Conservation (phyloP, 169 alveolate species). For the Cytauxzoon felis region DNA sequence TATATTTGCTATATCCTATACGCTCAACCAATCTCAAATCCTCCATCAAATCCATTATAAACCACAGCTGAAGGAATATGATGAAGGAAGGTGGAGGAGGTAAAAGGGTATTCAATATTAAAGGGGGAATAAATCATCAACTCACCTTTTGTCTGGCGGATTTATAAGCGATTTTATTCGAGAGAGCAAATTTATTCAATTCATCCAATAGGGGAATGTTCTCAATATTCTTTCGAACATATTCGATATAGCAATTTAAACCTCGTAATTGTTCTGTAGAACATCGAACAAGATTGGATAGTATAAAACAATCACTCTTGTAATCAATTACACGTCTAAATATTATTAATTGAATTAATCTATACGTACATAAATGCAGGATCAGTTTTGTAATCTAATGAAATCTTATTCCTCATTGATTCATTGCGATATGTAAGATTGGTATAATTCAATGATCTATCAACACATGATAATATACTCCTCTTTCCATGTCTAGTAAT, state of each 20-base stretch:
- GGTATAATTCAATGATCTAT: slow-evolving; percentile 23
- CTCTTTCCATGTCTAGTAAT: slow-evolving; percentile 39
- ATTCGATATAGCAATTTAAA: slow-evolving; percentile 34
- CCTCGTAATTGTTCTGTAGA: slow-evolving; percentile 45
- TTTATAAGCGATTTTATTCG: slow-evolving; percentile 48
- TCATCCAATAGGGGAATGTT: slow-evolving; percentile 46
- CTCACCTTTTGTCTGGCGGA: slow-evolving; percentile 42
- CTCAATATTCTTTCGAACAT: slow-evolving; percentile 21
- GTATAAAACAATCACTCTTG: slow-evolving; percentile 35
- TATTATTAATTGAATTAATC: background rate
- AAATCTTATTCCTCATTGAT: slow-evolving; percentile 29
- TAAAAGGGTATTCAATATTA: background rate
- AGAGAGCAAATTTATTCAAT: slow-evolving; percentile 38
- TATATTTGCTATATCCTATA: slow-evolving; percentile 14
- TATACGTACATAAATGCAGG: slow-evolving; percentile 42
- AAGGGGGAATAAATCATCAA: background rate
- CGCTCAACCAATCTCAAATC: slow-evolving; percentile 49
- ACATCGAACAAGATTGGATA: slow-evolving; percentile 24
- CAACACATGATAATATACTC: slow-evolving; percentile 24
- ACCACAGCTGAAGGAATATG: slow-evolving; percentile 9
- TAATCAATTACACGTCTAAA: slow-evolving; percentile 40
- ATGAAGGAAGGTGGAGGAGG: background rate
- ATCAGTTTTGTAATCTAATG: slow-evolving; percentile 50
- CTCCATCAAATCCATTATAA: slow-evolving; percentile 38
- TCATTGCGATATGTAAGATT: slow-evolving; percentile 32